phyloP scores from a whole-genome alignment of 495 filamentous ascomycete species.

The Cercophora samala region DNA sequence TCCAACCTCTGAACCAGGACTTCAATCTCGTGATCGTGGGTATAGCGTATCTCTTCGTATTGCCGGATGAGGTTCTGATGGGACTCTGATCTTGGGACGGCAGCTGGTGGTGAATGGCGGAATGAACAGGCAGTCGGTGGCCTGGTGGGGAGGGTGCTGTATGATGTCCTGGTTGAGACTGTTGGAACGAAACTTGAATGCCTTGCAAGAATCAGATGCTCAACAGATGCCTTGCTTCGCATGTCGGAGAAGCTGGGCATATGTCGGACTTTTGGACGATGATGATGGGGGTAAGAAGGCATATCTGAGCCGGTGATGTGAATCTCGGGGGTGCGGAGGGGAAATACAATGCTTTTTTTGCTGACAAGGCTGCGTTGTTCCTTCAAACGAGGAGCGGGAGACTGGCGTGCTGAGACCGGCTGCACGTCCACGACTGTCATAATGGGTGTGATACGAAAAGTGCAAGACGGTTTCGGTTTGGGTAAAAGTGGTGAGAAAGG shows the following conservation, averaged over 20 bases:
- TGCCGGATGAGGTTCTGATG: conserved; percentile 29
- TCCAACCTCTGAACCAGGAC: conserved; percentile 27
- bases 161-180: not conserved
- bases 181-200: not conserved
- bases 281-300: conserved; percentile 20
- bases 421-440: conserved; percentile 25
- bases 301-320: not conserved
- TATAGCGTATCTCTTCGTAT: conserved; percentile 34
- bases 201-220: not conserved
- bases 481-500: not conserved
- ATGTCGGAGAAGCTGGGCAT: conserved; percentile 4
- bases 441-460: conserved; percentile 16
- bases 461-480: not conserved
- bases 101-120: not conserved
- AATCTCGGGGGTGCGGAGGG: not conserved
- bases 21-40: conserved; percentile 36
- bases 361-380: not conserved
- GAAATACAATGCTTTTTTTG: not conserved
- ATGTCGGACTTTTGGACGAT: not conserved
- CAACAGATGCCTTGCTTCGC: not conserved
- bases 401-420: conserved; percentile 16
- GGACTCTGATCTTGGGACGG: conserved; percentile 17
- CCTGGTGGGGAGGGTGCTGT: not conserved
- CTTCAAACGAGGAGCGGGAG: not conserved
- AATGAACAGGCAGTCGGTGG: not conserved